Base-by-base conservation (phyloP, 1,284 basidiomycete genomes). In the Cryptococcus deneoformans region DNA sequence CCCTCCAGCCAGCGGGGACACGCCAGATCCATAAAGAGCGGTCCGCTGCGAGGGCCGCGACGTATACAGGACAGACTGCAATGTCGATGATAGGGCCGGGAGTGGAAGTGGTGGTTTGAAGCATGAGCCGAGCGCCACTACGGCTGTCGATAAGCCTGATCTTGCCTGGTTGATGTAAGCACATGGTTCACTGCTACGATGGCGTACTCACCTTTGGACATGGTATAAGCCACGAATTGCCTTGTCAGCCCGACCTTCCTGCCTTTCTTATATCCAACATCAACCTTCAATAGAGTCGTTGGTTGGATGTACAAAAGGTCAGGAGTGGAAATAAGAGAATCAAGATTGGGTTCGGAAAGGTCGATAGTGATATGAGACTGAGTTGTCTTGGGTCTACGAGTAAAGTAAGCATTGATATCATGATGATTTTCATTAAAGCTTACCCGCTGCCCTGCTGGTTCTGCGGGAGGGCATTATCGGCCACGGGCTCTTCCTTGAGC, bases 201-300 rank as follows among this genome's bases (percentile, higher is more conserved):
- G 11, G n/a, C 16, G 10, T 46, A 56, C 66, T 37, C n/a, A 70
- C 69, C 66, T 56, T 66, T 66, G 0, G 66, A 53, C 14, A 73
- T 53, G 2, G 67, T 62, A 57, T 76, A 76, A 0, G 68, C 72
- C 10, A 76, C 50, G 68, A 69, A 76, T 12, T 47, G 59, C 9
- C 53, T 36, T 11, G 72, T 73, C n/a, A 68, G 48, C 0, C 58
- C 72, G 5, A 76, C 69, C 35, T 55, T 59, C 48, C 70, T 61
- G 20, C 73, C 70, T 20, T 53, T 57, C 29, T 56, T 53, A 54
- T 59, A 73, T 9, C 49, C 37, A 11, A 58, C 37, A 35, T 70
- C 67, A 5, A 63, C 50, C 53, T 68, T 66, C 60, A 72, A 65
- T 29, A 67, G 65, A 0, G 72, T 68, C 0, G 63, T 64, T 0